Percentiles rank a stretch among this genome's conserved stretches.
These are phyloP conservation scores for Euphorbia pulcherrima DNA, from an alignment of 345 rosid species.

Conservation along the genomic window DNA sequence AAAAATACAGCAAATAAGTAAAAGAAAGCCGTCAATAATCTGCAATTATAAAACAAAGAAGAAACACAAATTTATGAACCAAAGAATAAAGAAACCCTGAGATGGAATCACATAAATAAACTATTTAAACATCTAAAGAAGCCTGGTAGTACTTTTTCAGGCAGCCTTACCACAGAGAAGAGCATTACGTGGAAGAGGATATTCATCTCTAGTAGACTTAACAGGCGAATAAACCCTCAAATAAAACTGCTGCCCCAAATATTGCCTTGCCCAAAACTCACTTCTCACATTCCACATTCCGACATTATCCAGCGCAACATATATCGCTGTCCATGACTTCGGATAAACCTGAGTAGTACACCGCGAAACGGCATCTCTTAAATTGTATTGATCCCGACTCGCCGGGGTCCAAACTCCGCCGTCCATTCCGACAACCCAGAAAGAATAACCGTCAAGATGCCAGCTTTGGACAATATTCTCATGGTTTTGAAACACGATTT, in stretches of 20 bases:
- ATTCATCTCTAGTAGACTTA: conserved; percentile 29
- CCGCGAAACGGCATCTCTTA: conserved; percentile 70
- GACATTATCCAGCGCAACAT: conserved; percentile 39
- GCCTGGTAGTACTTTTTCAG: conserved; percentile 24
- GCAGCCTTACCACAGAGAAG: conserved; percentile 36
- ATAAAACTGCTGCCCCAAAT: conserved; percentile 43
- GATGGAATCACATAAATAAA: conserved; percentile 11
- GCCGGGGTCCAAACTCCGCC: conserved; percentile 64
- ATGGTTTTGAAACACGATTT: conserved; percentile 70
- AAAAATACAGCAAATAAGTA: too few species aligned
- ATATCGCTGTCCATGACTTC: conserved; percentile 39
- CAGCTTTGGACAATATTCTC: conserved; percentile 73
- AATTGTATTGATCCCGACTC: conserved; percentile 67
- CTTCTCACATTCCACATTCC: conserved; percentile 48
- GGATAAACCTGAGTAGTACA: conserved; percentile 43
- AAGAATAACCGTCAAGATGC: conserved; percentile 75
- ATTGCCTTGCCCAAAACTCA: conserved; percentile 41
- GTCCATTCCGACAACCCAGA: conserved; percentile 90
- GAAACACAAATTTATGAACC: background rate
- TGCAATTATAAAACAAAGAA: conserved; percentile 22
- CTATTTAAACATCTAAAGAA: background rate
- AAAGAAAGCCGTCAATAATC: background rate
- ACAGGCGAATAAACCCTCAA: conserved; percentile 31
- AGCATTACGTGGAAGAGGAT: conserved; percentile 36
- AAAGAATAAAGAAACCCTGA: conserved; percentile 7